phyloP scores from a whole-genome alignment of 1,284 basidiomycete species.

The Ganoderma lucidum region DNA sequence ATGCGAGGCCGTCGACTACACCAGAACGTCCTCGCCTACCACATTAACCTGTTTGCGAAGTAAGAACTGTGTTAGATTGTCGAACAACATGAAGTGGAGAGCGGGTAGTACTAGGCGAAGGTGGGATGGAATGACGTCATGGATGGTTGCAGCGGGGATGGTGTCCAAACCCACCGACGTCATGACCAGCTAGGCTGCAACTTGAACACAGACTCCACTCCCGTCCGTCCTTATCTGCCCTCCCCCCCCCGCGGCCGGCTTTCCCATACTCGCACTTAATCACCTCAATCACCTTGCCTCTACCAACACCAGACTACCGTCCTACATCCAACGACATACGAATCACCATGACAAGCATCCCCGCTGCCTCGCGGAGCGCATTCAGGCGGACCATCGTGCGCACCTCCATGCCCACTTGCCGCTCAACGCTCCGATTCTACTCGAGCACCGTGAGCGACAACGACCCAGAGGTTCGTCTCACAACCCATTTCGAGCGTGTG shows the following conservation, averaged over 20 bases:
- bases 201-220: constrained; percentile 3
- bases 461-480: constrained; percentile 58
- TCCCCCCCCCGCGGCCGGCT: background rate
- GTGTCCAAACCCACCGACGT: constrained; percentile 3
- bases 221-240: background rate
- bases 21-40: background rate
- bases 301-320: background rate
- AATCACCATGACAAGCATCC: constrained; percentile 4
- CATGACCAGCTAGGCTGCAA: background rate
- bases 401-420: background rate
- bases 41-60: background rate
- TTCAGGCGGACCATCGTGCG: constrained; percentile 3
- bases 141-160: background rate
- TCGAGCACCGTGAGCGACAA: constrained; percentile 70
- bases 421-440: constrained; percentile 23
- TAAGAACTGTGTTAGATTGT: background rate
- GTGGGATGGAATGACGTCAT: constrained; percentile 3
- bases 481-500: background rate
- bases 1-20: background rate
- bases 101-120: background rate
- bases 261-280: background rate
- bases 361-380: background rate
- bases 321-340: background rate
- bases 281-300: background rate
- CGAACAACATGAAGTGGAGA: background rate